phyloP scores from a whole-genome alignment of 352 stramenopile species.

The Globisporangium cederbergense region DNA sequence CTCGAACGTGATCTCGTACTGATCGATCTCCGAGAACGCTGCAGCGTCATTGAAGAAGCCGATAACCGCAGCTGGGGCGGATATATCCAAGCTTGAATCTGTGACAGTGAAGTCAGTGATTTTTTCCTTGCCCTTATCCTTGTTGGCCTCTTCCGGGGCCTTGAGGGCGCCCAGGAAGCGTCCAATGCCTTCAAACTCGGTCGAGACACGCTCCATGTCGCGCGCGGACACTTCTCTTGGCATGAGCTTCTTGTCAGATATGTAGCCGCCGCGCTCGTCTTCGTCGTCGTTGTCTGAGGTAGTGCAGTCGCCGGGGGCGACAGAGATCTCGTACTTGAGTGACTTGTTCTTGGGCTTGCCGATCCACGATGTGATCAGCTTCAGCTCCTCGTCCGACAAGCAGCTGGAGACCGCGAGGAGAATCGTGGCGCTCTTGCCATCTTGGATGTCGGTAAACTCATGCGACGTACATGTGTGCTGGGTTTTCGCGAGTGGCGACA shows the following conservation, averaged over 20 bases:
- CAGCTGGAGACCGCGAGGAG: constrained; percentile 62
- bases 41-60: constrained; percentile 17
- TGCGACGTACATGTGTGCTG: constrained; percentile 6
- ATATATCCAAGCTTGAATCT: background rate
- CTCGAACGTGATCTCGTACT: constrained; percentile 10
- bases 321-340: constrained; percentile 8
- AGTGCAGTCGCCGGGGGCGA: constrained; percentile 34
- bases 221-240: constrained; percentile 7
- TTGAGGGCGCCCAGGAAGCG: constrained; percentile 10
- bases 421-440: constrained; percentile 23
- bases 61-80: constrained; percentile 10
- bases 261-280: constrained; percentile 4
- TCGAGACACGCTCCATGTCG: constrained; percentile 9
- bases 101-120: background rate
- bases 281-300: constrained; percentile 12
- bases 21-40: constrained; percentile 10
- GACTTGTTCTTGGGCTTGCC: constrained; percentile 1
- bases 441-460: constrained; percentile 1
- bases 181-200: constrained; percentile 4
- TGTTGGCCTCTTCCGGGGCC: background rate
- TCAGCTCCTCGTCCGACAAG: constrained; percentile 31
- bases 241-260: constrained; percentile 10
- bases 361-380: constrained; percentile 47
- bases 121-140: background rate
- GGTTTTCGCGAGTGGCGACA: constrained; percentile 10